Evolutionary conservation across 1,284 basidiomycete species (phyloP).

Genomic region (Tylopilus sp.): DNA sequence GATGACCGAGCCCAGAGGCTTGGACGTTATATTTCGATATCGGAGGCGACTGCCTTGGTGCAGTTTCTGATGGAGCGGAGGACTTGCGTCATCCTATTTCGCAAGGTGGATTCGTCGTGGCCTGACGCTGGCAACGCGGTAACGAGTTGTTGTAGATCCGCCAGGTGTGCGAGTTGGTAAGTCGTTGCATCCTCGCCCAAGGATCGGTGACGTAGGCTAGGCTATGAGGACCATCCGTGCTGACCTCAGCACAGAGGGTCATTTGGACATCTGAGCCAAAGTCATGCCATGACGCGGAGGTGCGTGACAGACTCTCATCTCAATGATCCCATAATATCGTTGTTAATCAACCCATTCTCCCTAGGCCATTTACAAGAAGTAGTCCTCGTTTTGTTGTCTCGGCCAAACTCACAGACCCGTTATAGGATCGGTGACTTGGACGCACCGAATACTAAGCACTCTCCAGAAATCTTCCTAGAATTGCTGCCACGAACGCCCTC

Average conservation of each 20-base stretch:
- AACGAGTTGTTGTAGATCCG: slow-evolving; percentile 62
- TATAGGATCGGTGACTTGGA: slow-evolving; percentile 83
- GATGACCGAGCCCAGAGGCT: slow-evolving; percentile 68
- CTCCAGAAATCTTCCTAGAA: slow-evolving; percentile 83
- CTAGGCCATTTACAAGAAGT: slow-evolving; percentile 70
- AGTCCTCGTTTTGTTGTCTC: slow-evolving; percentile 23
- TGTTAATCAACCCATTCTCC: neutral
- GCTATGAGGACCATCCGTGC: slow-evolving; percentile 85
- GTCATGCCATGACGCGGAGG: slow-evolving; percentile 91
- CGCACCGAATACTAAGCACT: slow-evolving; percentile 91
- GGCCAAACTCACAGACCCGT: slow-evolving; percentile 14
- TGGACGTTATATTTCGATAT: slow-evolving; percentile 72
- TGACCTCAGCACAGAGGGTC: slow-evolving; percentile 81
- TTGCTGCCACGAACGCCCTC: slow-evolving; percentile 92
- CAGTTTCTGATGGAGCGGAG: slow-evolving; percentile 86
- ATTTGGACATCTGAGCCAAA: slow-evolving; percentile 79
- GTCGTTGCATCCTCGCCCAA: neutral
- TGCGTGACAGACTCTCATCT: slow-evolving; percentile 37
- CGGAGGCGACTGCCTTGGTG: slow-evolving; percentile 83
- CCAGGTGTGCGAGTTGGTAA: slow-evolving; percentile 84
- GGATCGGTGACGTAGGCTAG: slow-evolving; percentile 44
- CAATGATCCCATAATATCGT: neutral
- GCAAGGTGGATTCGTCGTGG: slow-evolving; percentile 66
- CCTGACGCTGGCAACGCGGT: neutral
- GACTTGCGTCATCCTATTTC: slow-evolving; percentile 88